phyloP scores from a whole-genome alignment of 2,329 filamentous ascomycete genomes.

The Paracoccidioides lutzii region DNA sequence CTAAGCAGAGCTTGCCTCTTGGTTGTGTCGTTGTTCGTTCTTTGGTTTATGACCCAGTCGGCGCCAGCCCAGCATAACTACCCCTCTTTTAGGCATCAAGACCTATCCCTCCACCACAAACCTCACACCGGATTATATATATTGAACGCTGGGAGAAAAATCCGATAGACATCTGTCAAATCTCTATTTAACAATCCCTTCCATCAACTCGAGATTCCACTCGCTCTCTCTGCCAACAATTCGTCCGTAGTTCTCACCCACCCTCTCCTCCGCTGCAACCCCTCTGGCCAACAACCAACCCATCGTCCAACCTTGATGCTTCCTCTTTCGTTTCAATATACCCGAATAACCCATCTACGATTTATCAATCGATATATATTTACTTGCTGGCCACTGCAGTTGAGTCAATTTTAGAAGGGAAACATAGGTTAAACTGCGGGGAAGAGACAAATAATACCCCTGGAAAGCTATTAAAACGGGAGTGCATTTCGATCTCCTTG shows the following conservation, averaged over 20 bases:
- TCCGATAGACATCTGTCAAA: background rate
- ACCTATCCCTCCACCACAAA: background rate
- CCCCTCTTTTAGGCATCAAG: background rate
- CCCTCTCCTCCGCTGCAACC: background rate
- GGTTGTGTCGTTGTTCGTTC: background rate
- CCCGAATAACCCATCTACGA: background rate
- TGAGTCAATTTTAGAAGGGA: background rate
- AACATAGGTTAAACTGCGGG: background rate
- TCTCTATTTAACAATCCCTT: background rate
- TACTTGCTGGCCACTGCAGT: background rate
- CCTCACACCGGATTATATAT: background rate
- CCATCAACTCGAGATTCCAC: background rate
- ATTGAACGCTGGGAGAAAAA: background rate
- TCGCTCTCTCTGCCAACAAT: background rate
- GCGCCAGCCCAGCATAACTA: background rate
- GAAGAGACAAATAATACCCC: background rate
- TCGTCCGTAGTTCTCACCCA: background rate
- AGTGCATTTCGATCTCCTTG: background rate
- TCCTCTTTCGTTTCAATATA: background rate
- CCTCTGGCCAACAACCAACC: background rate
- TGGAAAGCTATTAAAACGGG: too few species aligned
- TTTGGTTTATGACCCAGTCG: background rate
- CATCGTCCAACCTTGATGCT: background rate
- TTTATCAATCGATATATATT: background rate
- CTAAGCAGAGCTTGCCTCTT: background rate